These are phyloP conservation scores for Epichloe uncinata DNA, from an alignment of 2,329 filamentous ascomycete genomes.

Conservation along the genomic window DNA sequence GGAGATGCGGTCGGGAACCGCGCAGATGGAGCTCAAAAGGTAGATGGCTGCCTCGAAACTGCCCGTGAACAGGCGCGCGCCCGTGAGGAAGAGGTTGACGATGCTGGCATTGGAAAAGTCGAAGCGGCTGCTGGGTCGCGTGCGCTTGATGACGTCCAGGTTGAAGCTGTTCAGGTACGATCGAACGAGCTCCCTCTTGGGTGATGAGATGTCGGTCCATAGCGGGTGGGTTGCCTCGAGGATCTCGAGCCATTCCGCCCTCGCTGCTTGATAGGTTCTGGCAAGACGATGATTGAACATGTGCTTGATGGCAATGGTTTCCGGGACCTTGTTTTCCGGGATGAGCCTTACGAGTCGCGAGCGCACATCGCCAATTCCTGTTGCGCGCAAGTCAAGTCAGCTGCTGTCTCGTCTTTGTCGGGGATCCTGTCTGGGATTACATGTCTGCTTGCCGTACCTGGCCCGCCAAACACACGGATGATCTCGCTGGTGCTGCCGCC, in stretches of 20 bases:
- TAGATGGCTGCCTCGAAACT: conserved; percentile 91
- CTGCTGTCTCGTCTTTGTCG: background rate
- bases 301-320: conserved; percentile 61
- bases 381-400: background rate
- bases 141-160: conserved; percentile 64
- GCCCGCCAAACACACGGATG: conserved; percentile 87
- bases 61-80: conserved; percentile 79
- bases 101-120: conserved; percentile 66
- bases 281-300: conserved; percentile 83
- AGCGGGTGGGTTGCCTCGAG: conserved; percentile 68
- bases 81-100: conserved; percentile 70
- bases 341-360: conserved; percentile 77
- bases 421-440: background rate
- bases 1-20: conserved; percentile 60
- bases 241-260: conserved; percentile 75
- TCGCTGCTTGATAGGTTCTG: conserved; percentile 41
- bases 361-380: conserved; percentile 42
- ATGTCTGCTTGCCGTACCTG: conserved; percentile 40
- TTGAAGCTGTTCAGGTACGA: conserved; percentile 66
- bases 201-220: conserved; percentile 58
- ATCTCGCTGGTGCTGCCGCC: conserved; percentile 88
- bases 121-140: conserved; percentile 58
- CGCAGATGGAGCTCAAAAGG: conserved; percentile 72
- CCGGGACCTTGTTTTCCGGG: conserved; percentile 46
- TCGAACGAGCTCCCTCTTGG: conserved; percentile 64